phyloP scores from a whole-genome alignment of 2,329 filamentous ascomycete genomes.

The Calonectria pauciramosa region DNA sequence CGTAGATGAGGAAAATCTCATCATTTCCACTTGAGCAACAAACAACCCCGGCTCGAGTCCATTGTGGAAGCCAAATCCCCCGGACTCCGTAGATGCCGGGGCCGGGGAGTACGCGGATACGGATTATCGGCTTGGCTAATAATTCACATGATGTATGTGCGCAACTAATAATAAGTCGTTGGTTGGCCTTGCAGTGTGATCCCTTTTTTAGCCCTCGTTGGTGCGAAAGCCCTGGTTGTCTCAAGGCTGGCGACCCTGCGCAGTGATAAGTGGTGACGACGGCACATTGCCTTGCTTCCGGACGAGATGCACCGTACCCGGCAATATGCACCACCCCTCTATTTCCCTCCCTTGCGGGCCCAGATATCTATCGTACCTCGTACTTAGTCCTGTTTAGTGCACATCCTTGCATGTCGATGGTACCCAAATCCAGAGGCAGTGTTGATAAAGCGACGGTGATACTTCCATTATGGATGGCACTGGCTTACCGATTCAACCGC shows the following conservation, averaged over 20 bases:
- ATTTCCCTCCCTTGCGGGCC: slow-evolving; percentile 9
- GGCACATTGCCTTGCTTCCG: neutral
- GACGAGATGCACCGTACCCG: neutral
- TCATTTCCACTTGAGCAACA: neutral
- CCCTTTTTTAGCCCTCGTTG: neutral
- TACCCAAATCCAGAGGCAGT: slow-evolving; percentile 15
- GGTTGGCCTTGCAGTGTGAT: slow-evolving; percentile 15
- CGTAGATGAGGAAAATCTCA: neutral
- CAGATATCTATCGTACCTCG: slow-evolving; percentile 18
- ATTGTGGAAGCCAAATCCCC: neutral
- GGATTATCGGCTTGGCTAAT: slow-evolving; percentile 21
- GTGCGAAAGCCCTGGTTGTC: slow-evolving; percentile 23
- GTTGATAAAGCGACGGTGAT: neutral
- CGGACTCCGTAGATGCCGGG: slow-evolving; percentile 6
- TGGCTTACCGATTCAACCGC: neutral
- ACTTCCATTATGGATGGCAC: neutral
- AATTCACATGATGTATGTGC: slow-evolving; percentile 25
- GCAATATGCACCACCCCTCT: slow-evolving; percentile 11
- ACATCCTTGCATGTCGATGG: slow-evolving; percentile 23
- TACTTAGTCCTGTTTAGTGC: neutral
- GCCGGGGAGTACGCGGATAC: slow-evolving; percentile 23
- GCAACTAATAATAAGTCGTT: slow-evolving; percentile 10
- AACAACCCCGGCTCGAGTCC: neutral
- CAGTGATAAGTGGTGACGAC: slow-evolving; percentile 17
- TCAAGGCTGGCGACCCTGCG: neutral